Evolutionary conservation across 495 filamentous ascomycete genomes (phyloP).

Genomic region (Penicillium herquei): DNA sequence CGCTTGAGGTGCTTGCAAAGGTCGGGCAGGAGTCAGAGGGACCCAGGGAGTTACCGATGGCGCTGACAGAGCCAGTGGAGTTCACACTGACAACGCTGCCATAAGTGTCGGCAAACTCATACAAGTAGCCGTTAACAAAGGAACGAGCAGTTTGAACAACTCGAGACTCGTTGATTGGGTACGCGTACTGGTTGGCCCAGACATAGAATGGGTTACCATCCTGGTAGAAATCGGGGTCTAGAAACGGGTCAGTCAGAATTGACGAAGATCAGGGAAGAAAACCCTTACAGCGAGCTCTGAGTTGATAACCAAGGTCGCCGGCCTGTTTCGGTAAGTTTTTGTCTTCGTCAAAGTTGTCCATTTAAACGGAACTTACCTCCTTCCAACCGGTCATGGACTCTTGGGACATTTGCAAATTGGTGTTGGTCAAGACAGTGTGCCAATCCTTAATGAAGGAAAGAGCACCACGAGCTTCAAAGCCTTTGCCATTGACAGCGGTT

Average conservation of each 20-base stretch:
- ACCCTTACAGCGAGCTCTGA: slow-evolving; percentile 19
- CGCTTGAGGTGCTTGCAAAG: slow-evolving; percentile 40
- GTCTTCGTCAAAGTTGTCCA: not conserved
- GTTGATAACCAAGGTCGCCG: slow-evolving; percentile 19
- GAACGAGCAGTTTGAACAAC: slow-evolving; percentile 45
- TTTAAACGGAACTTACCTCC: slow-evolving; percentile 32
- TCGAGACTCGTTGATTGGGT: slow-evolving; percentile 37
- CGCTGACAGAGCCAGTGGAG: slow-evolving; percentile 35
- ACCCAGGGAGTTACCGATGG: slow-evolving; percentile 52
- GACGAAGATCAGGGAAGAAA: not conserved
- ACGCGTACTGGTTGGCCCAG: slow-evolving; percentile 58
- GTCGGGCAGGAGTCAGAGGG: slow-evolving; percentile 56
- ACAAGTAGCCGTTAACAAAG: slow-evolving; percentile 54
- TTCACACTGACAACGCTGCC: slow-evolving; percentile 54
- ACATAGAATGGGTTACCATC: slow-evolving; percentile 52
- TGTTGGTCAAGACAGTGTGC: slow-evolving; percentile 49
- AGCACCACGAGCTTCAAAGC: slow-evolving; percentile 39
- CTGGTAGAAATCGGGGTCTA: slow-evolving; percentile 54
- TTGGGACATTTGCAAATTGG: slow-evolving; percentile 47
- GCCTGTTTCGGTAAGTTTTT: slow-evolving; percentile 15
- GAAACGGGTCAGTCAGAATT: not conserved
- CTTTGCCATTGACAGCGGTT: slow-evolving; percentile 21
- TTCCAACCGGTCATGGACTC: slow-evolving; percentile 55
- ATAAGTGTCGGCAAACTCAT: slow-evolving; percentile 41
- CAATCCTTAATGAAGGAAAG: slow-evolving; percentile 52